A percentile compares a stretch with the other conserved stretches of the same genome.
phyloP scores from a whole-genome alignment of 129 eudicot genomes.

The Ambrosia artemisiifolia region DNA sequence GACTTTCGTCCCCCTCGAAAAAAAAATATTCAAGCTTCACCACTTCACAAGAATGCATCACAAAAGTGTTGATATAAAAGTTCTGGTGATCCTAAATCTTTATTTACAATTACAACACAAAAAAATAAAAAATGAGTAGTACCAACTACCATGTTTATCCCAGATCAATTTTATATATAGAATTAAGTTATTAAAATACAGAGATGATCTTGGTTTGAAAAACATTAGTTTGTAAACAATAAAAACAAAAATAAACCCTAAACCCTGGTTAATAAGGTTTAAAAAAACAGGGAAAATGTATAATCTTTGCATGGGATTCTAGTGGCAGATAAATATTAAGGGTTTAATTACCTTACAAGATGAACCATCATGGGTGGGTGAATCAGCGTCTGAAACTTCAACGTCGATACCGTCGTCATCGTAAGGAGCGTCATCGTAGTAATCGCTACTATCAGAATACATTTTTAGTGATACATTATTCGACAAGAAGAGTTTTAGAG shows the following conservation, averaged over 20 bases:
- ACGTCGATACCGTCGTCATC: slow-evolving; percentile 3
- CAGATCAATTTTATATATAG: no score
- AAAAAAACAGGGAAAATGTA: no score
- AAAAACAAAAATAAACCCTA: not conserved
- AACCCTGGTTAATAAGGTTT: not conserved
- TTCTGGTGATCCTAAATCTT: not conserved
- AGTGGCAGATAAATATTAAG: not conserved
- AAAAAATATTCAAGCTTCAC: no score
- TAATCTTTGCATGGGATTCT: not conserved
- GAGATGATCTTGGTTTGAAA: no score
- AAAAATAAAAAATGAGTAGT: no score
- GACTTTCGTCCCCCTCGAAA: no score
- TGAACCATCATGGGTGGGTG: slow-evolving; percentile 1
- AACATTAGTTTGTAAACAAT: no score
- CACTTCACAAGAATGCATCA: not conserved
- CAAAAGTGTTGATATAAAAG: not conserved
- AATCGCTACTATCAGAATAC: slow-evolving; percentile 14
- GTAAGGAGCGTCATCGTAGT: slow-evolving; percentile 15
- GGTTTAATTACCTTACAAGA: slow-evolving; percentile 28
- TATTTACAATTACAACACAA: no score
- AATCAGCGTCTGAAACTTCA: slow-evolving; percentile 1
- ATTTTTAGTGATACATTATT: not conserved
- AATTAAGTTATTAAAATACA: no score
- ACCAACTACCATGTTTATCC: no score
- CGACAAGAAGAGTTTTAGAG: not conserved